phyloP scores from a whole-genome alignment of 2,329 filamentous ascomycete genomes.

The Aspergillus thermomutatus region DNA sequence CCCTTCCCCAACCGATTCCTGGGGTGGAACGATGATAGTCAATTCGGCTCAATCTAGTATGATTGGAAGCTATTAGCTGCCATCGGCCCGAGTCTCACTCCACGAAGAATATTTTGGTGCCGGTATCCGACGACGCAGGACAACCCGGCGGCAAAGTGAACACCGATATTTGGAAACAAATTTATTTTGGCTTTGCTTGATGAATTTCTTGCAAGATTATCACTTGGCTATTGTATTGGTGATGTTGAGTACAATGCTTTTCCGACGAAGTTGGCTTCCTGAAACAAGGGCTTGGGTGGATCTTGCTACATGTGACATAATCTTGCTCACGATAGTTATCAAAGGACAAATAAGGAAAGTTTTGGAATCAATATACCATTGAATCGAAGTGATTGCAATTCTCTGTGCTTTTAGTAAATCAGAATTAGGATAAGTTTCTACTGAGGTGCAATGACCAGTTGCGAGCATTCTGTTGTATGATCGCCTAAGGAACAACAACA shows the following conservation, averaged over 20 bases:
- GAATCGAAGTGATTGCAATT: neutral
- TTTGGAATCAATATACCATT: neutral
- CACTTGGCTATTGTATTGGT: neutral
- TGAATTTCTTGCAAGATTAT: neutral
- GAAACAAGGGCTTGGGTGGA: neutral
- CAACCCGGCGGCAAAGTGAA: neutral
- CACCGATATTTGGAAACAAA: neutral
- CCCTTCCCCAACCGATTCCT: neutral
- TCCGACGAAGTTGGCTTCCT: neutral
- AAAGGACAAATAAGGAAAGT: neutral
- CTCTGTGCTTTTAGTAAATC: neutral
- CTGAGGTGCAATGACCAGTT: neutral
- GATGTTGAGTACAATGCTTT: too few relatives aligned
- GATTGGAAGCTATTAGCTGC: neutral
- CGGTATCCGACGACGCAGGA: too few relatives aligned
- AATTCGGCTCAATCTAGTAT: neutral
- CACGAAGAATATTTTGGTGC: too few relatives aligned
- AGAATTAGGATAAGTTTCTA: neutral
- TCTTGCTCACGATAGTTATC: neutral
- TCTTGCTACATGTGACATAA: neutral
- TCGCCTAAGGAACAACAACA: neutral
- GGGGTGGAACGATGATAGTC: neutral
- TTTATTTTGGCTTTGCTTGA: neutral
- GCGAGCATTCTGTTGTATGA: neutral
- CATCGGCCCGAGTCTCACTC: neutral